These are phyloP conservation scores for Mucor piriformis DNA, from an alignment of 371 early-diverging fungal genomes.

Conservation along the genomic window DNA sequence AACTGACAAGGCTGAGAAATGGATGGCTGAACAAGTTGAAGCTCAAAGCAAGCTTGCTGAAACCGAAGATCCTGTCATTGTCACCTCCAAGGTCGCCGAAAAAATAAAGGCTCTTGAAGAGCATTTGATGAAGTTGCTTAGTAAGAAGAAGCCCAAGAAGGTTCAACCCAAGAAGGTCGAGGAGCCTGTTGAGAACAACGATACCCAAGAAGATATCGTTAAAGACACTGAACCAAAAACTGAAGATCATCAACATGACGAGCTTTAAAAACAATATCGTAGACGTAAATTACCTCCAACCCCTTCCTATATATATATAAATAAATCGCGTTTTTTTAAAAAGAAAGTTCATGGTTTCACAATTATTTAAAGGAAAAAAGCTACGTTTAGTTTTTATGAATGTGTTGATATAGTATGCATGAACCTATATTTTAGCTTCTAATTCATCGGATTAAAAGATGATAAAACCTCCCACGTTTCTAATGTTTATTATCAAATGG, in stretches of 20 bases:
- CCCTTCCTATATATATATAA: slow-evolving; percentile 43
- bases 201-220: background rate
- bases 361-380: no score
- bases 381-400: no score
- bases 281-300: slow-evolving; percentile 9
- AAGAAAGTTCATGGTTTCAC: no score
- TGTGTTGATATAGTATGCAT: no score
- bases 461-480: no score
- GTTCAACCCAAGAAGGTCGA: slow-evolving; percentile 9
- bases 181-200: slow-evolving; percentile 2
- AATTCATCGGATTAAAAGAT: no score
- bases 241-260: slow-evolving; percentile 14
- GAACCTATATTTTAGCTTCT: no score
- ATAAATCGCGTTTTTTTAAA: slow-evolving; percentile 23
- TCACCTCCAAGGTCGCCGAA: slow-evolving; percentile 54
- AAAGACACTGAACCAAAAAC: background rate
- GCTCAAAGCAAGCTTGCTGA: slow-evolving; percentile 64
- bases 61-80: slow-evolving; percentile 69
- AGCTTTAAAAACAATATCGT: slow-evolving; percentile 7
- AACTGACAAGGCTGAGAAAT: slow-evolving; percentile 55
- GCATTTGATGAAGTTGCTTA: slow-evolving; percentile 54
- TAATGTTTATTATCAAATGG: no score
- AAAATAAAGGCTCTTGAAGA: slow-evolving; percentile 54
- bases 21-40: slow-evolving; percentile 64
- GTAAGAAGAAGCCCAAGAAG: slow-evolving; percentile 64